These are phyloP conservation scores for Talaromyces nanjingensis DNA, from an alignment of 495 filamentous ascomycete species.

Conservation along the genomic window DNA sequence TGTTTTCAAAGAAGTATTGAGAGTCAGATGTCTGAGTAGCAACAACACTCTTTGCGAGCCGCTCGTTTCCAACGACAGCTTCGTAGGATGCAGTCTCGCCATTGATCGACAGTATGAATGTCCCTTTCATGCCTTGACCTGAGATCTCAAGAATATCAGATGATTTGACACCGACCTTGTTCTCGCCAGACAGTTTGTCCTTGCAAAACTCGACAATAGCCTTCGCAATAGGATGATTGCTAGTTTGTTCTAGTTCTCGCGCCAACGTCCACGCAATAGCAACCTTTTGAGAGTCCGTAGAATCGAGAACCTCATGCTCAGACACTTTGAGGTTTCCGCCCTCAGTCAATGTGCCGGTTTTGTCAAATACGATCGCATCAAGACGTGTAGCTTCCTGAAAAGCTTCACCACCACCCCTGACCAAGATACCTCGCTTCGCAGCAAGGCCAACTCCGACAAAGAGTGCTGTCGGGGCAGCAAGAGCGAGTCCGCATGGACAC, in stretches of 20 bases:
- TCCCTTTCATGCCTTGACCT: constrained; percentile 74
- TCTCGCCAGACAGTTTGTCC: constrained; percentile 19
- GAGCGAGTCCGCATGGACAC: constrained; percentile 86
- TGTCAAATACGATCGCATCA: constrained; percentile 89
- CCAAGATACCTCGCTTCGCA: constrained; percentile 81
- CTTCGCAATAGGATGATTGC: constrained; percentile 80
- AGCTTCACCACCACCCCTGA: constrained; percentile 92
- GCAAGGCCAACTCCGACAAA: constrained; percentile 88
- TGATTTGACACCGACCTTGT: constrained; percentile 22
- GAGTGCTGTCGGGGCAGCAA: constrained; percentile 88
- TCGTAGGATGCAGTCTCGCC: constrained; percentile 36
- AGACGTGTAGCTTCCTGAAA: constrained; percentile 88
- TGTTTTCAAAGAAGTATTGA: constrained; percentile 31
- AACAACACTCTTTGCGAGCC: constrained; percentile 49
- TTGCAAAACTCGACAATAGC: constrained; percentile 68
- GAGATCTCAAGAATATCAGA: constrained; percentile 64
- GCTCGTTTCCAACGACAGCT: constrained; percentile 79
- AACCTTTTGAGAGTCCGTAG: constrained; percentile 23
- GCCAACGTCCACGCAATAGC: constrained; percentile 46
- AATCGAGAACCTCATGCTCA: constrained; percentile 53
- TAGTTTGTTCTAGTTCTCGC: constrained; percentile 68
- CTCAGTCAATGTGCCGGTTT: constrained; percentile 86
- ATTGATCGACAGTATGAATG: constrained; percentile 39
- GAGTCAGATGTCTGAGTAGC: constrained; percentile 13
- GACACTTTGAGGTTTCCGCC: constrained; percentile 77